These are phyloP conservation scores for Urtica urens DNA, from an alignment of 306 rosid species.

Conservation along the genomic window DNA sequence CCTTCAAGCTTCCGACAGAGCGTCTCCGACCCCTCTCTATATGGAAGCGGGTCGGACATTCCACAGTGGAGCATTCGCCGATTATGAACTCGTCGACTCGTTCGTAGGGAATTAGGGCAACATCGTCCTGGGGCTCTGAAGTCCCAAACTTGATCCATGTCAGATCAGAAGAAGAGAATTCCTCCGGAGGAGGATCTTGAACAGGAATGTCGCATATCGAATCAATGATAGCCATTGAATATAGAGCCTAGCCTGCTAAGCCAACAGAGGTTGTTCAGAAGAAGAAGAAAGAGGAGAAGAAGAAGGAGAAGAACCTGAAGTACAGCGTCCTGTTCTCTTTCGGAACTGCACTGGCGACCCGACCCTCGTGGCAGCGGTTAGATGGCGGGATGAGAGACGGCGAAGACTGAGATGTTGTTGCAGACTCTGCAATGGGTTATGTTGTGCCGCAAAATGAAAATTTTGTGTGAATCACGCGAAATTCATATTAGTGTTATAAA, in stretches of 20 bases:
- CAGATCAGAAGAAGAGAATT: constrained; percentile 66
- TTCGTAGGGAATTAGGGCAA: constrained; percentile 76
- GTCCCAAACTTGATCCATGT: constrained; percentile 80
- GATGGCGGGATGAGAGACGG: too few species aligned
- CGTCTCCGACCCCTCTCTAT: constrained; percentile 76
- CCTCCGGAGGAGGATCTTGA: constrained; percentile 84
- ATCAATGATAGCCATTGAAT: constrained; percentile 56
- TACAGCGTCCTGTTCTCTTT: too few species aligned
- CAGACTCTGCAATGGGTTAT: too few species aligned
- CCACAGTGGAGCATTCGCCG: constrained; percentile 76
- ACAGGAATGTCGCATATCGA: constrained; percentile 48
- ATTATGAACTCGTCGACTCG: constrained; percentile 80
- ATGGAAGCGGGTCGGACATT: constrained; percentile 80
- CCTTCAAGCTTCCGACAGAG: constrained; percentile 64
- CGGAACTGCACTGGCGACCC: too few species aligned
- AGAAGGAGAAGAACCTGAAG: too few species aligned
- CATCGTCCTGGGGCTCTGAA: constrained; percentile 67
- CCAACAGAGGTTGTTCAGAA: too few species aligned
- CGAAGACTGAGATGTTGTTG: too few species aligned
- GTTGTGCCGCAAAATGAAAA: too few species aligned
- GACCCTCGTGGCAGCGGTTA: too few species aligned
- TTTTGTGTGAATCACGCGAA: too few species aligned
- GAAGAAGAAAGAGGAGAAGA: too few species aligned
- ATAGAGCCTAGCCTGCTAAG: not conserved
- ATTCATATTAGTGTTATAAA: too few species aligned